Evolutionary conservation across 2,329 filamentous ascomycete species (phyloP).

Genomic region (Alternaria burnsii): DNA sequence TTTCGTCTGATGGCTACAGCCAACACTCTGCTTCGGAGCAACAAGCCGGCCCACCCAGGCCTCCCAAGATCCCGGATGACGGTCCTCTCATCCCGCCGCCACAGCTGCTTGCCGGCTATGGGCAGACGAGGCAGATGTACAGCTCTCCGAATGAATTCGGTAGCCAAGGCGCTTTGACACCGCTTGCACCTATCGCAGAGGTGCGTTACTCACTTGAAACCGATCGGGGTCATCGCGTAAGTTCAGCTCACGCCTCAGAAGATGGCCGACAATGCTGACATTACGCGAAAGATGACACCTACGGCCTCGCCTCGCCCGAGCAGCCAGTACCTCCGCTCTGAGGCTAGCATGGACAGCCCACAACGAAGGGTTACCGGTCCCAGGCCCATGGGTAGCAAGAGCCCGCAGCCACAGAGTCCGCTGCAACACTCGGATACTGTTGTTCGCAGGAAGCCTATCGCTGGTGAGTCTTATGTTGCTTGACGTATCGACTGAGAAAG

Average conservation of each 20-base stretch:
- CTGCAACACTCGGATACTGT: conserved; percentile 47
- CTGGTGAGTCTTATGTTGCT: conserved; percentile 32
- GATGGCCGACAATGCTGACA: conserved; percentile 19
- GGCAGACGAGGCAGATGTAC: conserved; percentile 51
- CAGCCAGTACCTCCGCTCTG: conserved; percentile 36
- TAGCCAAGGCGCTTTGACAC: conserved; percentile 48
- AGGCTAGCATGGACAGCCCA: conserved; percentile 37
- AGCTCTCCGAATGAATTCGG: conserved; percentile 49
- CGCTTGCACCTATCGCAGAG: conserved; percentile 61
- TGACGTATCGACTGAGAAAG: neutral
- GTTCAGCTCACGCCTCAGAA: conserved; percentile 10
- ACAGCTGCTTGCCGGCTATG: conserved; percentile 50
- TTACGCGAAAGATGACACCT: conserved; percentile 38
- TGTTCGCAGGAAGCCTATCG: conserved; percentile 48
- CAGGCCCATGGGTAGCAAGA: conserved; percentile 57
- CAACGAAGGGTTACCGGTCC: conserved; percentile 59
- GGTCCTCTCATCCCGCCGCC: conserved; percentile 66
- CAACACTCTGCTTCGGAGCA: conserved; percentile 52
- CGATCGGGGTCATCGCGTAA: conserved; percentile 47
- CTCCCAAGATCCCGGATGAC: conserved; percentile 64
- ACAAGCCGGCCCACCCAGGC: conserved; percentile 55
- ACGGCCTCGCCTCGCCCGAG: conserved; percentile 44
- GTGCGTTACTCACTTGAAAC: conserved; percentile 60
- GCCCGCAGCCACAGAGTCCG: conserved; percentile 43
- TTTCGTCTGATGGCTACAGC: conserved; percentile 51